phyloP scores from a whole-genome alignment of 352 stramenopile species.

The Globisporangium splendens region DNA sequence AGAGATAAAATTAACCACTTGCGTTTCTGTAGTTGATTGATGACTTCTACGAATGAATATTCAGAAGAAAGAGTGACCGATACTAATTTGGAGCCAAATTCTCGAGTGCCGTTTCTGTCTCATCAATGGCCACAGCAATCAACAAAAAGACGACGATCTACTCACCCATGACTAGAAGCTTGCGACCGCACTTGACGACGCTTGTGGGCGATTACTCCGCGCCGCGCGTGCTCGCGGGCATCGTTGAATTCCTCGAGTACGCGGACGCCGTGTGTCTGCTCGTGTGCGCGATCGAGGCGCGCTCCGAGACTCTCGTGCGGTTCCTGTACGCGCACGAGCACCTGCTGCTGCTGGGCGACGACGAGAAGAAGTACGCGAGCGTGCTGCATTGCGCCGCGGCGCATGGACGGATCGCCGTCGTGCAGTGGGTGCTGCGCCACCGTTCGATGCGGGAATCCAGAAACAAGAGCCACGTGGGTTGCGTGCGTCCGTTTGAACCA shows the following conservation, averaged over 20 bases:
- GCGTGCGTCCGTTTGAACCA: too few species aligned
- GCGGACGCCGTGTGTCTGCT: slow-evolving; percentile 27
- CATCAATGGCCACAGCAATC: too few species aligned
- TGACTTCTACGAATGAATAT: too few species aligned
- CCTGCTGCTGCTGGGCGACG: slow-evolving; percentile 26
- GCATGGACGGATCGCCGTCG: slow-evolving; percentile 21
- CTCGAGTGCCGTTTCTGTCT: too few species aligned
- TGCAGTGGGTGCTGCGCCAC: slow-evolving; percentile 33
- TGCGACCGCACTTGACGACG: slow-evolving; percentile 7
- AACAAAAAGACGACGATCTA: too few species aligned
- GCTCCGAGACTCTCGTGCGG: slow-evolving; percentile 20
- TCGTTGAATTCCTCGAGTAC: slow-evolving; percentile 24
- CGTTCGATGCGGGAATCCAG: slow-evolving; percentile 11
- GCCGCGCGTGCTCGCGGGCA: slow-evolving; percentile 4
- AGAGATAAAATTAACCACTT: too few species aligned
- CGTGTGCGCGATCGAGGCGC: slow-evolving; percentile 28
- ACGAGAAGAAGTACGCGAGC: too few species aligned
- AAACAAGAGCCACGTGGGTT: neutral
- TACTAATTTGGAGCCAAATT: too few species aligned
- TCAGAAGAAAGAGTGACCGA: too few species aligned
- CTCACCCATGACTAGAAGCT: too few species aligned
- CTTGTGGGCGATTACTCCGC: slow-evolving; percentile 16
- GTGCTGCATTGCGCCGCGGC: slow-evolving; percentile 33
- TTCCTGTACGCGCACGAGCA: slow-evolving; percentile 26
- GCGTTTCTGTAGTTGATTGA: too few species aligned